A percentile compares a stretch with the other conserved stretches of the same genome.
phyloP scores from a whole-genome alignment of 768 basidiomycete species.

The Chalciporus chontae region DNA sequence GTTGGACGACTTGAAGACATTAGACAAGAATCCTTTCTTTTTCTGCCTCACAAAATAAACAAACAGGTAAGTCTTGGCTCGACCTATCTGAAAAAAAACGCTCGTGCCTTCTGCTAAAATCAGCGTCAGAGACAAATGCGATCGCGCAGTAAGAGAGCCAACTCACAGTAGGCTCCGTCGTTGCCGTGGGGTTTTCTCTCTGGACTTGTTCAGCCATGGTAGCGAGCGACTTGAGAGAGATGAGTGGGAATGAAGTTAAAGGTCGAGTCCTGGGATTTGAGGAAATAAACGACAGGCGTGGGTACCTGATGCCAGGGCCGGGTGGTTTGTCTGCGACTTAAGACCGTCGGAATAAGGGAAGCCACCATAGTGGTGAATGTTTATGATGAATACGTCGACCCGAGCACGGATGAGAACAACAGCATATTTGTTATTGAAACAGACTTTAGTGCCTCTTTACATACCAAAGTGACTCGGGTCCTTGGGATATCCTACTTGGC shows the following conservation, averaged over 20 bases:
- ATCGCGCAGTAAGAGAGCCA: background rate
- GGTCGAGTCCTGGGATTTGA: too few relatives aligned
- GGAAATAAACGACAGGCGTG: conserved; percentile 1
- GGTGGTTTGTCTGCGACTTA: background rate
- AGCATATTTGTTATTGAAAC: background rate
- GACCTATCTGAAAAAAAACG: background rate
- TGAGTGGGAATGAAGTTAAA: background rate
- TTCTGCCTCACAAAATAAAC: conserved; percentile 3
- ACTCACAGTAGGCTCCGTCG: conserved; percentile 7
- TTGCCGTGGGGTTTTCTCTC: background rate
- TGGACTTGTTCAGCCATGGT: conserved; percentile 4
- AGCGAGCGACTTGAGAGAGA: background rate
- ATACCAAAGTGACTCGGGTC: background rate
- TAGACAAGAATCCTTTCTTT: conserved; percentile 18
- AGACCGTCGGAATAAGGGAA: background rate
- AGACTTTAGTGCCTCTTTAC: background rate
- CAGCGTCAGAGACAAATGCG: background rate
- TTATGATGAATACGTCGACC: background rate
- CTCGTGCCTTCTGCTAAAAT: conserved; percentile 5
- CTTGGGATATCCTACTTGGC: background rate
- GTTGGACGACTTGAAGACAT: background rate
- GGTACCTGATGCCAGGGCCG: conserved; percentile 4
- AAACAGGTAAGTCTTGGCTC: background rate
- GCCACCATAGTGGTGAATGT: too few relatives aligned
- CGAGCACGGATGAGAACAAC: too few relatives aligned